phyloP scores from a whole-genome alignment of 2,329 filamentous ascomycete genomes.

The Coniochaeta ligniaria region DNA sequence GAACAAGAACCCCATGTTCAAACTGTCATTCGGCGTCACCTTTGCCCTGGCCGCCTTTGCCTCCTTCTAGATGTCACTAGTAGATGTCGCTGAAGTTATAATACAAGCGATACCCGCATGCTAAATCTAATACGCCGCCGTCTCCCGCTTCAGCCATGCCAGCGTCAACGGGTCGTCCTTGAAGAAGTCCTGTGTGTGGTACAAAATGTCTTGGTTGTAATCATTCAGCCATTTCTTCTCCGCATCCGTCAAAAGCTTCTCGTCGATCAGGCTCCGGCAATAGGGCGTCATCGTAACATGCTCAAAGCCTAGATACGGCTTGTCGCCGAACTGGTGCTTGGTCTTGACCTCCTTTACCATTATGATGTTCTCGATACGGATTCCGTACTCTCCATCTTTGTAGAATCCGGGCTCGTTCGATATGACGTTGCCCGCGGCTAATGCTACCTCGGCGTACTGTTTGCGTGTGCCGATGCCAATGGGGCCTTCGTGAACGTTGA shows the following conservation, averaged over 20 bases:
- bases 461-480: conserved; percentile 92
- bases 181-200: conserved; percentile 76
- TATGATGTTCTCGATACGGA: conserved; percentile 93
- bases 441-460: conserved; percentile 83
- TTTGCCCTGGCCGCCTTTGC: conserved; percentile 64
- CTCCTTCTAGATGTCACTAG: conserved; percentile 29
- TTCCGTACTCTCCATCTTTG: conserved; percentile 89
- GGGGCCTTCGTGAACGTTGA: conserved; percentile 96
- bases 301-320: conserved; percentile 91
- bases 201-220: conserved; percentile 73
- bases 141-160: conserved; percentile 83
- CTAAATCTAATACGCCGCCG: conserved; percentile 46
- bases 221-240: conserved; percentile 85
- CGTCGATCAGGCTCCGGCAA: conserved; percentile 81
- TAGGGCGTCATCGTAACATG: conserved; percentile 96
- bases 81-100: not conserved
- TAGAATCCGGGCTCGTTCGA: conserved; percentile 97
- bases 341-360: conserved; percentile 87
- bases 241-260: conserved; percentile 57
- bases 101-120: not conserved
- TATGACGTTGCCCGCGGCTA: conserved; percentile 88
- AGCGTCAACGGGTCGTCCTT: conserved; percentile 62
- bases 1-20: conserved; percentile 55
- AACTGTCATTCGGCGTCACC: conserved; percentile 62
- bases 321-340: conserved; percentile 82